Conservation (phyloP, 2,329 filamentous ascomycete genomes). For the Ophiosphaerella narmari region DNA sequence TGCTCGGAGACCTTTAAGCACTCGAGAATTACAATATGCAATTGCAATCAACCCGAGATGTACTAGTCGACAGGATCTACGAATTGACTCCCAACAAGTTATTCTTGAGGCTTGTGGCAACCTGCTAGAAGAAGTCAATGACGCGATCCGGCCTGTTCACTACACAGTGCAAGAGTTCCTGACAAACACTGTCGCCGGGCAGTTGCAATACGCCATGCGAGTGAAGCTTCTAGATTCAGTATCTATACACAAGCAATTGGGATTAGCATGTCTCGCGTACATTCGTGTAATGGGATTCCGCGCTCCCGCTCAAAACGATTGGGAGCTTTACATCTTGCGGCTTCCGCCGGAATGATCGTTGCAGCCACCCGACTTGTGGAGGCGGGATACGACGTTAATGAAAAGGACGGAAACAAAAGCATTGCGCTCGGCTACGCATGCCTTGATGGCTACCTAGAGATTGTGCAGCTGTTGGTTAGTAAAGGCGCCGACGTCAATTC, state of each 20-base stretch:
- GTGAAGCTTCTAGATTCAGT: no score
- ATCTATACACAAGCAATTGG: no score
- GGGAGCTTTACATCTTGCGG: slow-evolving; percentile 13
- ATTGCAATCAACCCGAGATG: slow-evolving; percentile 2
- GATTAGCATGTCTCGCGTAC: no score
- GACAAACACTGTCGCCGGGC: neutral
- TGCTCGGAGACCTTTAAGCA: slow-evolving; percentile 17
- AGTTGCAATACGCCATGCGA: no score
- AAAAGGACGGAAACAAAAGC: no score
- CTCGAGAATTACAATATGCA: slow-evolving; percentile 15
- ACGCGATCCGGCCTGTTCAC: slow-evolving; percentile 20
- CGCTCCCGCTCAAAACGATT: no score
- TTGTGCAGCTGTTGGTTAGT: no score
- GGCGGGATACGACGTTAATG: no score
- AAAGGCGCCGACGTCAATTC: no score
- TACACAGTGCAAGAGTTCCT: slow-evolving; percentile 29
- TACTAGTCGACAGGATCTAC: slow-evolving; percentile 4
- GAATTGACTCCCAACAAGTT: slow-evolving; percentile 8
- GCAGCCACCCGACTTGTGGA: slow-evolving; percentile 10
- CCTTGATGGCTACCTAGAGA: no score
- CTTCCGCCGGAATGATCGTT: slow-evolving; percentile 10
- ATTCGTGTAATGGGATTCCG: no score
- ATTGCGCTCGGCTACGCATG: no score
- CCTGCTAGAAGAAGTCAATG: slow-evolving; percentile 14
- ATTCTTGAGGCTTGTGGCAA: slow-evolving; percentile 26